phyloP scores from a whole-genome alignment of 202 grass and related monocot genomes.

The Bolboschoenoplectus hybrid region DNA sequence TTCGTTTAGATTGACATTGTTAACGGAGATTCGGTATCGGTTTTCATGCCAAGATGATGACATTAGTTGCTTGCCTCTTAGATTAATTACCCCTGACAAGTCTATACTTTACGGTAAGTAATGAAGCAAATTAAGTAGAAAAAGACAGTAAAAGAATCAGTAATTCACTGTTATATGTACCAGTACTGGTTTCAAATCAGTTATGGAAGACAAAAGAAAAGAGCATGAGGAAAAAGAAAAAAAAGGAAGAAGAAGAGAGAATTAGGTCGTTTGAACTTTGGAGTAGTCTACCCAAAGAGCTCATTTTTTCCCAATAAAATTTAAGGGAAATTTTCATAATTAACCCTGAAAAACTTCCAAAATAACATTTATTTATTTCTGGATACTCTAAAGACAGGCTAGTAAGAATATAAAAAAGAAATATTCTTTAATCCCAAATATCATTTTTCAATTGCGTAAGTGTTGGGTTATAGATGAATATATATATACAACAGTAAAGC shows the following conservation, averaged over 20 bases:
- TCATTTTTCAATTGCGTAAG: too few species aligned
- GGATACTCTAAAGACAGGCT: background rate
- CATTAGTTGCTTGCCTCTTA: background rate
- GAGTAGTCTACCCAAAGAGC: background rate
- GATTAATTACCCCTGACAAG: background rate
- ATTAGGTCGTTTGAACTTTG: background rate
- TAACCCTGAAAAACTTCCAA: background rate
- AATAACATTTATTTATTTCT: background rate
- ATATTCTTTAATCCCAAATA: too few species aligned
- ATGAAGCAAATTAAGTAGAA: background rate
- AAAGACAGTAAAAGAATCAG: background rate
- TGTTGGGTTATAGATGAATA: too few species aligned
- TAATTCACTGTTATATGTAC: background rate
- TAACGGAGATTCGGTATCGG: slow-evolving; percentile 16
- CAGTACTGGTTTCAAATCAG: background rate
- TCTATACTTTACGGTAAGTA: background rate
- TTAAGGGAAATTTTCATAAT: background rate
- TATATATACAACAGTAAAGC: too few species aligned
- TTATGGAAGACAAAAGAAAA: background rate
- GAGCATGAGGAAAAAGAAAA: background rate
- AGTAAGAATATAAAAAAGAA: background rate
- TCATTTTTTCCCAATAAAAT: background rate
- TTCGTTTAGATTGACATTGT: slow-evolving; percentile 27
- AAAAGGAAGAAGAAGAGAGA: background rate
- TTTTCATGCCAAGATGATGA: slow-evolving; percentile 26